Percentiles rank a stretch among this genome's conserved stretches.
Conservation (phyloP, 2,329 filamentous ascomycete species). For the Claviceps africana region DNA sequence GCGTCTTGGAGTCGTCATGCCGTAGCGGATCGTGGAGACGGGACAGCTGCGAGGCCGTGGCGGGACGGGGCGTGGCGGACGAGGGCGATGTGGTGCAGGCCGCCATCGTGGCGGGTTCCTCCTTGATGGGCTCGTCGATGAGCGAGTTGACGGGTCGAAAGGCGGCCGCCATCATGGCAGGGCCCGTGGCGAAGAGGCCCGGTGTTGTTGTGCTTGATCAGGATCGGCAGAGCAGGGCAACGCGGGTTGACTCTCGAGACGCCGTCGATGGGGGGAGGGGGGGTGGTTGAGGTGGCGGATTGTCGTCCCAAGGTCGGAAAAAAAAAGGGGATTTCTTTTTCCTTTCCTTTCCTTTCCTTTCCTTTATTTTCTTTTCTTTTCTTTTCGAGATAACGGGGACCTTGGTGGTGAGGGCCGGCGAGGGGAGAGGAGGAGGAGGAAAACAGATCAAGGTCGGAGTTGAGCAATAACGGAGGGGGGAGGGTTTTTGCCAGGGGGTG, state of each 20-base stretch:
- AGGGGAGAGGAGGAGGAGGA: constrained; percentile 4
- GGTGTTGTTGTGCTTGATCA: not conserved
- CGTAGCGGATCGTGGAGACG: constrained; percentile 13
- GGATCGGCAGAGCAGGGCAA: not conserved
- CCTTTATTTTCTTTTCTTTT: too few species aligned
- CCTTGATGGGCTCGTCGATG: constrained; percentile 17
- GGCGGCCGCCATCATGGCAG: constrained; percentile 29
- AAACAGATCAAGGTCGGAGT: constrained; percentile 7
- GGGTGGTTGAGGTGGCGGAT: not conserved
- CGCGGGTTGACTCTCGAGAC: not conserved
- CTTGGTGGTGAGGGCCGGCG: constrained; percentile 5
- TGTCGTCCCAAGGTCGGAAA: not conserved
- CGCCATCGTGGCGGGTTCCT: constrained; percentile 24
- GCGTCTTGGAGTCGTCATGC: constrained; percentile 40
- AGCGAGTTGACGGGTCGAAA: constrained; percentile 35
- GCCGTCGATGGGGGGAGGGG: not conserved
- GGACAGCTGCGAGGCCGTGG: constrained; percentile 20
- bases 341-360: too few species aligned
- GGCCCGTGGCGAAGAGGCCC: not conserved
- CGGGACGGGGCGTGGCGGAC: constrained; percentile 19
- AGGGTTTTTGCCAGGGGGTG: constrained; percentile 4
- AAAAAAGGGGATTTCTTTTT: too few species aligned
- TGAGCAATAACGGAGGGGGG: constrained; percentile 6
- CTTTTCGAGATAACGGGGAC: constrained; percentile 9
- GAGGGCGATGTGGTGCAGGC: constrained; percentile 15